A percentile compares a stretch with the other conserved stretches of the same genome.
These are phyloP conservation scores for Xylariaceae sp. DNA, from an alignment of 2,329 filamentous ascomycete genomes.

Conservation along the genomic window DNA sequence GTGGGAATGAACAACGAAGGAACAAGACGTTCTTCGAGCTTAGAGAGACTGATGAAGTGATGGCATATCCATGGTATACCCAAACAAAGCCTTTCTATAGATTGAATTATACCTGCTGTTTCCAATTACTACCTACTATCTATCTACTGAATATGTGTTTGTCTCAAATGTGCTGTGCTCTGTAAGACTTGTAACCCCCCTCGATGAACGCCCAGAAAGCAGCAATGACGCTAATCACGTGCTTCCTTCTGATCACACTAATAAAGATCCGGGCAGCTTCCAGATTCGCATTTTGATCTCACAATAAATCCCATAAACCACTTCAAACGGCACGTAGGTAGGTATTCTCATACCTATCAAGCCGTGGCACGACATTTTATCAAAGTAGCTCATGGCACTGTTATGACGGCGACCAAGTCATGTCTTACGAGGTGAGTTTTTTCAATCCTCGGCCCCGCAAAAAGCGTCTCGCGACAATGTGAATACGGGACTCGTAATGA, in stretches of 20 bases:
- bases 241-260: conserved; percentile 7
- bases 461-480: neutral
- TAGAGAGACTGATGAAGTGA: conserved; percentile 8
- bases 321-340: neutral
- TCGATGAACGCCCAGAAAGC: neutral
- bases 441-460: conserved; percentile 4
- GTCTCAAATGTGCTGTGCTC: neutral
- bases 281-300: neutral
- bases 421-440: conserved; percentile 26
- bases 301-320: neutral
- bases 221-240: conserved; percentile 22
- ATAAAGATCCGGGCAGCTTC: neutral
- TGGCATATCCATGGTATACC: conserved; percentile 15
- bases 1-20: conserved; percentile 16
- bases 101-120: conserved; percentile 1
- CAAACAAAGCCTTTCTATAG: conserved; percentile 17
- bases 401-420: conserved; percentile 13
- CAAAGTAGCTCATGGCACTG: conserved; percentile 10
- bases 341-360: neutral
- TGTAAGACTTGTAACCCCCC: neutral
- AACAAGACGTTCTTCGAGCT: conserved; percentile 4
- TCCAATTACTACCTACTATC: neutral
- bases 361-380: neutral
- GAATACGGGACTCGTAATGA: neutral
- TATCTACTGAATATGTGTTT: neutral